These are phyloP conservation scores for Aspergillus nanangensis DNA, from an alignment of 495 filamentous ascomycete genomes.

Conservation along the genomic window DNA sequence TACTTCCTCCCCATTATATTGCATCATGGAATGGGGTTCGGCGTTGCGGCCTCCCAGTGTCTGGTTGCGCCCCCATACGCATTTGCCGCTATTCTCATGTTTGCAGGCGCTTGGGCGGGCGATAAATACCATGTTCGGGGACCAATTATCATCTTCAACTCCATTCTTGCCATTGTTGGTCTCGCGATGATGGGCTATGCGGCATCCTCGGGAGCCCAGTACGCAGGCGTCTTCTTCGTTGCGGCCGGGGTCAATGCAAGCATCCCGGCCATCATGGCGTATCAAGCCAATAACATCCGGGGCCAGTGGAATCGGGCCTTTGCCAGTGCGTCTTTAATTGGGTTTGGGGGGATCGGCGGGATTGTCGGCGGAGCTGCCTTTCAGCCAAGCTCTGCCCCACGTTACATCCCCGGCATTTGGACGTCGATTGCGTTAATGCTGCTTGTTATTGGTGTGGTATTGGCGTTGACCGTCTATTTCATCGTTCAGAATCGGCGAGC, in stretches of 20 bases:
- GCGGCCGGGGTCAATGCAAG: constrained; percentile 58
- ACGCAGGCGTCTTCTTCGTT: constrained; percentile 62
- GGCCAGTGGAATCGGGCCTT: constrained; percentile 66
- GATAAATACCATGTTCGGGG: constrained; percentile 57
- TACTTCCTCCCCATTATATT: constrained; percentile 71
- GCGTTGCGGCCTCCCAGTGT: constrained; percentile 52
- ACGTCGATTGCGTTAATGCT: constrained; percentile 39
- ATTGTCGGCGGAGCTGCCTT: constrained; percentile 56
- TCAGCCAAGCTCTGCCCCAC: constrained; percentile 51
- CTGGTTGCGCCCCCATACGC: constrained; percentile 61
- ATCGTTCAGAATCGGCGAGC: no score
- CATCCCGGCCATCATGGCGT: constrained; percentile 52
- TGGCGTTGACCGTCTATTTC: no score
- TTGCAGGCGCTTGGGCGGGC: constrained; percentile 42
- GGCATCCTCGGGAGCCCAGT: constrained; percentile 39
- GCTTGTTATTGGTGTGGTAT: no score
- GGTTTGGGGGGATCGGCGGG: constrained; percentile 55
- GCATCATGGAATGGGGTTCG: constrained; percentile 51
- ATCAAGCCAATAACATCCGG: constrained; percentile 63
- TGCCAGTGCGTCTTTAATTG: constrained; percentile 51
- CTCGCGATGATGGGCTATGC: neutral
- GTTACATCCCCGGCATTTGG: constrained; percentile 52
- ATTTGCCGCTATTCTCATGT: constrained; percentile 60
- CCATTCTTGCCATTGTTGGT: neutral
- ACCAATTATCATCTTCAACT: constrained; percentile 54